Evolutionary conservation across 495 filamentous ascomycete genomes (phyloP), one percentile per base, ranked within the genome.

Genomic region (Aspergillus homomorphus): DNA sequence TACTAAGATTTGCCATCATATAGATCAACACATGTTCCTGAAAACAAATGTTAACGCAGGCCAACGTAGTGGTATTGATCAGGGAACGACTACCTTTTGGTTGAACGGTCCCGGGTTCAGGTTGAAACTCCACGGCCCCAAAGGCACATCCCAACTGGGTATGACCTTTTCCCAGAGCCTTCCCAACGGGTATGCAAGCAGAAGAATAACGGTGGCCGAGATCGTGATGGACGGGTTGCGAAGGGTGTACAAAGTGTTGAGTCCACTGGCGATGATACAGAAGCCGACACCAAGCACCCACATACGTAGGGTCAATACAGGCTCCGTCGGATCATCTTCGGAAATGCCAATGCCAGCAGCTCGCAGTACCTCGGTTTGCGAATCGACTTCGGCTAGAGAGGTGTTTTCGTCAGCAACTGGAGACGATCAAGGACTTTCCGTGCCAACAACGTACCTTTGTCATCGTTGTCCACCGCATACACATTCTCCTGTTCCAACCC

Each of bases 21-120:
- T 84, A 84, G 54, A 89, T 85, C 53, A 89, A 74, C 2, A 82
- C 76, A 62, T 89, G 86, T 59, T 87, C 85, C 70, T 89, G 33
- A 18, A 24, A 0, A 15, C 22, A 16, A 26, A 23, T 51, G 33
- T 38, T 12, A 38, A 2, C 15, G 10, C 33, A 38, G 8, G 3
- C 20, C 8, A n/a, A n/a, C 49, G 22, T 28, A 21, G 2, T 51
- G 14, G 22, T 14, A 2, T 6, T 15, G 19, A 19, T 9, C 2
- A 9, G 12, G 8, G 10, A 24, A 18, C 20, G 21, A 21, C 15
- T 61, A 58, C 68, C 57, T 71, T 69, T 75, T 64, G 79, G 64
- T 87, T 88, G 71, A 89, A 89, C n/a, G 81, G 82, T 0, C 85
- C 84, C 0, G 84, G 85, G 61, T 88, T 88, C 20, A 89, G 65